Percentiles rank a stretch among this genome's conserved stretches.
phyloP scores from a whole-genome alignment of 148 eudicot species.

The Silene uniflora region DNA sequence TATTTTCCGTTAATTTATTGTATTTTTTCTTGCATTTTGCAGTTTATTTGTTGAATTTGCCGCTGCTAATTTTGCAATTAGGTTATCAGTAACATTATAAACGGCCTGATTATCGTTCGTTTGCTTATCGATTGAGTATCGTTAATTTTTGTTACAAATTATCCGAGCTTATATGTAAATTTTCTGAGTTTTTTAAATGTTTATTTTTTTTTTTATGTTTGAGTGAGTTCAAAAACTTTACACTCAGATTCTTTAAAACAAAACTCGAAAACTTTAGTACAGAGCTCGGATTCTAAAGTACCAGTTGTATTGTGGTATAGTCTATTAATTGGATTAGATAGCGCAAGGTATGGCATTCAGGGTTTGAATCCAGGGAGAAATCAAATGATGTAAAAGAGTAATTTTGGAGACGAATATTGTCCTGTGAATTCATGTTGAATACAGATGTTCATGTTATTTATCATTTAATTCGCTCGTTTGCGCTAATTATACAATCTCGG shows the following conservation, averaged over 20 bases:
- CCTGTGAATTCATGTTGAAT: not conserved
- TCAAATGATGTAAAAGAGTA: not conserved
- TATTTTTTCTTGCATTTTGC: not conserved
- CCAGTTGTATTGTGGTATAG: no score
- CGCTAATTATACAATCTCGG: not conserved
- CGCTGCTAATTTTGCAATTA: not conserved
- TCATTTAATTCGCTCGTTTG: not conserved
- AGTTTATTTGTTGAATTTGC: not conserved
- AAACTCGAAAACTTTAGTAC: no score
- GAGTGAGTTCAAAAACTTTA: no score
- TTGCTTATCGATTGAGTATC: not conserved
- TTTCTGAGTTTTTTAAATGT: no score
- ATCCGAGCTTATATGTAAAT: no score
- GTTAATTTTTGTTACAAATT: not conserved
- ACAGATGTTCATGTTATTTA: not conserved
- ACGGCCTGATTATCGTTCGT: not conserved
- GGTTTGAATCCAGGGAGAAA: no score
- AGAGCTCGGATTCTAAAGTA: no score
- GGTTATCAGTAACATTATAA: not conserved
- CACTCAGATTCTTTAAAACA: no score
- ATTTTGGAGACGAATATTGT: not conserved
- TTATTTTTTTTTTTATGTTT: no score
- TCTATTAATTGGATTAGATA: no score
- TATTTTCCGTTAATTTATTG: not conserved
- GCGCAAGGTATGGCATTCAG: no score